Evolutionary conservation across 1,284 basidiomycete genomes (phyloP).

Genomic region (Melampsora americana): DNA sequence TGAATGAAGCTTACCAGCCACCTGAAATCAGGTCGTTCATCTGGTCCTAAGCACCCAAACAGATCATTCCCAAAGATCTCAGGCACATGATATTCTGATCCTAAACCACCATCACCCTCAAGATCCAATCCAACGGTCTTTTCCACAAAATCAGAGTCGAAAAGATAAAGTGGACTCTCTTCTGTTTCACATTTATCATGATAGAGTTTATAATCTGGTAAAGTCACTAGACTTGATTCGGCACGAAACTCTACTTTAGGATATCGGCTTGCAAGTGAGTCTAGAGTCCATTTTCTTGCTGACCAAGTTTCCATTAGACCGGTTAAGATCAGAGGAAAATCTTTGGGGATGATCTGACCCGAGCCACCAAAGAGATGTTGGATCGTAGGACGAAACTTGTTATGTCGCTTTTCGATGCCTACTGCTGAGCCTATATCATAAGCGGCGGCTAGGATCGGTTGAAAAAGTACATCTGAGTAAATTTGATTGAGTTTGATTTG

Average conservation of each 20-base stretch:
- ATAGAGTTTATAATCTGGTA: conserved; percentile 50
- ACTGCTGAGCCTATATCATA: conserved; percentile 24
- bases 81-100: conserved; percentile 50
- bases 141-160: conserved; percentile 52
- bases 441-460: conserved; percentile 51
- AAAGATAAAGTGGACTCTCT: conserved; percentile 53
- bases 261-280: conserved; percentile 47
- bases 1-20: conserved; percentile 50
- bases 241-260: conserved; percentile 48
- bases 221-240: conserved; percentile 50
- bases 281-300: conserved; percentile 50
- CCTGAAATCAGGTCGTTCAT: conserved; percentile 51
- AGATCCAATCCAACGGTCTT: conserved; percentile 47
- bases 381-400: conserved; percentile 45
- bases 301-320: conserved; percentile 48
- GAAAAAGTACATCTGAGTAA: conserved; percentile 53
- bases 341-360: conserved; percentile 5
- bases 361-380: conserved; percentile 20
- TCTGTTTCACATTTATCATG: conserved; percentile 49
- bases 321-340: conserved; percentile 51
- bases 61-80: conserved; percentile 51
- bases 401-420: conserved; percentile 16
- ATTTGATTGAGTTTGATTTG: conserved; percentile 47
- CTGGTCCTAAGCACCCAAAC: conserved; percentile 50
- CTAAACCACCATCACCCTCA: conserved; percentile 39